Base-by-base conservation (phyloP, 441 rosid genomes). In the Geranium incanum region DNA sequence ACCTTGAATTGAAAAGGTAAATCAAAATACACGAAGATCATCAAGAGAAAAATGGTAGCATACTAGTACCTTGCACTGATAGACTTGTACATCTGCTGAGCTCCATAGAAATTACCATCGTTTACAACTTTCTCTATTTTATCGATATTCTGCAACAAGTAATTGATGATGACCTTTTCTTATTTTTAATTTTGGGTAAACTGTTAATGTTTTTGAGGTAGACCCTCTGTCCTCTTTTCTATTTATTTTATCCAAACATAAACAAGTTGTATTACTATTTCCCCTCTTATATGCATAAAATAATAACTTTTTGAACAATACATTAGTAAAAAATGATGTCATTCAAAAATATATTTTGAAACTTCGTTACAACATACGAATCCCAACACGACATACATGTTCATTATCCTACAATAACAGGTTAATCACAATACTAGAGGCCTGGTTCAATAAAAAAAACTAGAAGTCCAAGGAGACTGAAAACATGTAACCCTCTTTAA, bases 71-170 rank as follows among this genome's bases (percentile, higher is more conserved):
- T 84, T 36, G 95, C 87, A 75, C 92, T 85, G 68, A 87, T 85
- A 3, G 95, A 90, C 85, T 90, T 92, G 81, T 88, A 94, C 92
- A 91, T 94, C 90, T 94, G 97, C 39, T 90, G 95, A 66, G 97
- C 97, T 82, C 97, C 97, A 85, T 94, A 94, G 80, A 4, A 80
- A 81, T 94, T 88, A 57, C 97, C 96, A 65, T 82, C 97, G 41
- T 82, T 84, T 70, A 92, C 76, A 76, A 81, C 84, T 78, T 94
- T 90, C 87, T 81, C 82, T 80, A 92, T 71, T 84, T 94, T 91
- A 74, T 85, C 93, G 76, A 92, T 83, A 76, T 86, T 91, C 96
- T 95, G 83, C 83, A 19, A 13, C 3, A 19, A 68, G 13, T 48
- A 48, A 48, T 8, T 48, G n/a, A 11, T 48, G 55, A 4, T 3